Evolutionary conservation across 371 early-diverging fungal species (phyloP), one percentile per base, ranked within the genome.

Genomic region (Mucor racemosus): DNA sequence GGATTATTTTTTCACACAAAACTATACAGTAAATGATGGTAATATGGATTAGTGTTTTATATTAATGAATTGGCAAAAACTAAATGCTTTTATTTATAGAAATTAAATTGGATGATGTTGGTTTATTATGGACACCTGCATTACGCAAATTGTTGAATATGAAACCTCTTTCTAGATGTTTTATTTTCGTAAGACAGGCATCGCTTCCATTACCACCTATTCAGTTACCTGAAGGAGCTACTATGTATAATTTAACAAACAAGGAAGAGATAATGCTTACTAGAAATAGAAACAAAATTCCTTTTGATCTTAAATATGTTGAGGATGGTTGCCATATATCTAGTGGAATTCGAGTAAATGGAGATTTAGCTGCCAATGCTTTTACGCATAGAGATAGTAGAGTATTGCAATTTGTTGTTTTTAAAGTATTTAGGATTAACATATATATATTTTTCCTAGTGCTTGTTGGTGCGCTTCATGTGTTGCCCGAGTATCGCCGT

Each of bases 381-480:
- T 36, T 67, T 35, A 67, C 67, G 2, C 67, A 67, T 38, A 31
- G 62, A 44, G 61, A 67, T 7, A 35, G 67, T 67, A 61, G 38
- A 55, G 50, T 50, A 62, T 50, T 19, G 15, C 0, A 44, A 14
- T 17, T 7, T 59, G 8, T 56, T 33, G 21, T 7, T 10, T 40
- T 10, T 40, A 40, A 42, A 42, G 15, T 26, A 26, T 14, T 5
- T 1, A n/a, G 3, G 15, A 15, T 7, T 42, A 15, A 42, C 42
- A 5, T n/a, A 1, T n/a, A 1, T n/a, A 4, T 5, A 56, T 7
- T 56, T 15, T 38, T n/a, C 17, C 21, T 38, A 64, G 67, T 67
- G 19, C 39, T 10, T 56, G 67, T 67, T 10, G 67, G 67, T 4
- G 55, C 61, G 5, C 48, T 67, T 6, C 62, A 67, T 61, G 67